Evolutionary conservation across 1,284 basidiomycete species (phyloP).

Genomic region (Macrocystidia cucumis): DNA sequence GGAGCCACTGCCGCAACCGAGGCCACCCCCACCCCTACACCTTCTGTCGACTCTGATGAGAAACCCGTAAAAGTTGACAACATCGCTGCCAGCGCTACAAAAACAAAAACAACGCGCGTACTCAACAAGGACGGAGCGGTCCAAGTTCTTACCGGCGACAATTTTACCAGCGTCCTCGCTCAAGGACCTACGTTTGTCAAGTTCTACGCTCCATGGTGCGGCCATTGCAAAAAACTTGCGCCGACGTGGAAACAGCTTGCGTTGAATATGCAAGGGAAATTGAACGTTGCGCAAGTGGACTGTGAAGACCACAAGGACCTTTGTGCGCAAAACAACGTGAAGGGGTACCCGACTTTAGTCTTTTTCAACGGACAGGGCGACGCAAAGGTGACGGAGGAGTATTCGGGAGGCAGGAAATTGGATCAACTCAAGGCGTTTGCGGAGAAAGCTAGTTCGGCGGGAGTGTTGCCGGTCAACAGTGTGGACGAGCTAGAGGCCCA

Average conservation of each 20-base stretch:
- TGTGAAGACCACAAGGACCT: conserved; percentile 69
- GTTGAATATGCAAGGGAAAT: conserved; percentile 51
- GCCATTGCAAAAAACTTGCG: conserved; percentile 87
- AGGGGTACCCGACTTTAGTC: conserved; percentile 76
- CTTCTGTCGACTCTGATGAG: too few relatives aligned
- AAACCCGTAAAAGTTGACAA: conserved; percentile 8
- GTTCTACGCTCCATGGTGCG: conserved; percentile 92
- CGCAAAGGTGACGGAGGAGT: conserved; percentile 60
- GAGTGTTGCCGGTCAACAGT: conserved; percentile 37
- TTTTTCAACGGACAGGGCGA: conserved; percentile 48
- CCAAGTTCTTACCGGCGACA: conserved; percentile 39
- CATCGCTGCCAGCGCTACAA: conserved; percentile 1
- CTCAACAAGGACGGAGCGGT: conserved; percentile 64
- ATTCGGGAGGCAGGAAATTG: conserved; percentile 60
- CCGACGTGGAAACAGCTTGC: conserved; percentile 77
- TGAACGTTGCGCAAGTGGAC: conserved; percentile 80
- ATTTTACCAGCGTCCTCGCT: conserved; percentile 41
- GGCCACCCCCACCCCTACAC: conserved; percentile 8
- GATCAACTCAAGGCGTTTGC: conserved; percentile 67
- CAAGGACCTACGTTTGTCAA: conserved; percentile 77
- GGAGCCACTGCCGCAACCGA: conserved; percentile 8
- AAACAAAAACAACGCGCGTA: conserved; percentile 10
- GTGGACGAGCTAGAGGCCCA: conserved; percentile 44
- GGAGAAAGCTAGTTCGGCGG: conserved; percentile 57
- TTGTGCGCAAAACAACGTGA: conserved; percentile 59